Evolutionary conservation across 768 basidiomycete genomes (phyloP), one percentile per base, ranked within the genome.

Genomic region (Pluteus cervinus): DNA sequence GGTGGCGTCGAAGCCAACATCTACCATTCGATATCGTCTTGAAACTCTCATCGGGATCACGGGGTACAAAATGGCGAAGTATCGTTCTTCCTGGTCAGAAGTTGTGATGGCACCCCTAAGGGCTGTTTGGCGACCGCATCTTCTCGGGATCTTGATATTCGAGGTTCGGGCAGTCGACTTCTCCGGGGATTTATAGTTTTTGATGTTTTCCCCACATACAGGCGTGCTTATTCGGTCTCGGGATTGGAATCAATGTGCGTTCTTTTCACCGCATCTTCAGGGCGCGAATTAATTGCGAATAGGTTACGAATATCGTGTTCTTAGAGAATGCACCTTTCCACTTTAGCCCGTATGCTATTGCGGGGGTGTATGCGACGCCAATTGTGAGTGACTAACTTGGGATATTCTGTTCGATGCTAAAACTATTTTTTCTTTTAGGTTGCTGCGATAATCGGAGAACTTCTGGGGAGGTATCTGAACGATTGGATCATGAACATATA

Each of bases 11-110:
- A 58, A 51, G 1, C 60, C 60, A 1, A 53, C 58, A 8, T 52
- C 51, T 0, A 66, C 66, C 9, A 46, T 75, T 15, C 62, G 63
- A 1, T 68, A 73, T 45, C 62, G 74, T 24, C 40, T 76, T 17
- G 66, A 78, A 50, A 73, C 68, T 0, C 58, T 79, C 4, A 31
- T 76, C 8, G 77, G 77, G 5, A 51, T 73, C 21, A 78, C 76
- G 0, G 76, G 75, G 2, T 25, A 48, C 9, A 66, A 66, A 37
- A 74, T 78, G 75, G 54, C 67, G 1, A 60, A n/a, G n/a, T n/a
- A n/a, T n/a, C n/a, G n/a, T n/a, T n/a, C n/a, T n/a, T n/a, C n/a
- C n/a, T n/a, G n/a, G n/a, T n/a, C n/a, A n/a, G n/a, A n/a, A n/a
- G n/a, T n/a, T n/a, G n/a, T n/a, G n/a, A n/a, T n/a, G n/a, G n/a